Evolutionary conservation across 192 early-diverging fungal genomes (phyloP).

Genomic region (Martensiomyces pterosporus): DNA sequence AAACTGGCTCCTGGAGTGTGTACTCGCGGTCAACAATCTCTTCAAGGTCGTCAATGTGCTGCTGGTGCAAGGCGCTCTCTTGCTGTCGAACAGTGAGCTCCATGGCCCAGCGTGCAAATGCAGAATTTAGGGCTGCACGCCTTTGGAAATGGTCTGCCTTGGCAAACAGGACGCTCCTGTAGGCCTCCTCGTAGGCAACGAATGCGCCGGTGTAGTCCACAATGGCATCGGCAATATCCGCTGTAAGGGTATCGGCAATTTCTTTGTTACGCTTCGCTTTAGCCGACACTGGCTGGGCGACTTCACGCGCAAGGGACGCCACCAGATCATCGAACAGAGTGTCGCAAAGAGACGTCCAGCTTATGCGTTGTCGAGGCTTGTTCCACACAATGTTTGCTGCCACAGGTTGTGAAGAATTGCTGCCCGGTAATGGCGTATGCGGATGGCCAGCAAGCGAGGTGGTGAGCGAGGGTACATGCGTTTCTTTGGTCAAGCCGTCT

Average conservation of each 20-base stretch:
- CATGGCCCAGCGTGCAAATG: conserved; percentile 33
- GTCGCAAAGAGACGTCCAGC: conserved; percentile 40
- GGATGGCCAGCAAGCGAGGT: no score
- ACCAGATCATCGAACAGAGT: conserved; percentile 31
- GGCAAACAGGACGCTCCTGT: conserved; percentile 21
- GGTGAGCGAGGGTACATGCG: no score
- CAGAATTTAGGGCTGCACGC: conserved; percentile 10
- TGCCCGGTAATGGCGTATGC: no score
- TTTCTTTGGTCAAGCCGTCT: no score
- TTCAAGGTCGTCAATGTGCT: conserved; percentile 29
- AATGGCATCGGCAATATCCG: conserved; percentile 29
- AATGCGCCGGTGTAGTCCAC: conserved; percentile 40
- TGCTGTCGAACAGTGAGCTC: conserved; percentile 26
- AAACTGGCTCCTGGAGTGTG: conserved; percentile 3
- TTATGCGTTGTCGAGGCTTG: conserved; percentile 36
- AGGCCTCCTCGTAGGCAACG: conserved; percentile 37
- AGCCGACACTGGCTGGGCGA: conserved; percentile 3
- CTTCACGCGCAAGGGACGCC: conserved; percentile 17
- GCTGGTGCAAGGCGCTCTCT: conserved; percentile 28
- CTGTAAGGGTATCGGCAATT: conserved; percentile 12
- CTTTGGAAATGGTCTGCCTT: conserved; percentile 35
- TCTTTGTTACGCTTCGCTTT: conserved; percentile 4
- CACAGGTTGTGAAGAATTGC: no score
- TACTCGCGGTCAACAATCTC: conserved; percentile 33
- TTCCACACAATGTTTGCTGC: conserved; percentile 46